Evolutionary conservation across 1,284 basidiomycete species (phyloP).

Genomic region (Irpex sp.): DNA sequence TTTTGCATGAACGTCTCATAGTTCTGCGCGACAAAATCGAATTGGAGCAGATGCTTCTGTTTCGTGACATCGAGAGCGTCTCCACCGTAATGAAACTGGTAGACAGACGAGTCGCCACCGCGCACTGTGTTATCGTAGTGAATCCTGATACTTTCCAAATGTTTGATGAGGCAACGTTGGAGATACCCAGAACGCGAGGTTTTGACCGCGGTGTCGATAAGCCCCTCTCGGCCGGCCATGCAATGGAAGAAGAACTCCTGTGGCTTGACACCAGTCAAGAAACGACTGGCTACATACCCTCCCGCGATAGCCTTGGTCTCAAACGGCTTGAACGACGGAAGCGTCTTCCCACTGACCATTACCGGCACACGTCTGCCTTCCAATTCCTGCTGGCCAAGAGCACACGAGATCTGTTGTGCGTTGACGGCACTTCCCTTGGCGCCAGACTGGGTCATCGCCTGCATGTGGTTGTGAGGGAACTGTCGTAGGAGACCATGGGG

Average conservation of each 20-base stretch:
- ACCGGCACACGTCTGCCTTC: slow-evolving; percentile 98
- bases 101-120: slow-evolving; percentile 88
- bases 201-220: slow-evolving; percentile 99
- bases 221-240: slow-evolving; percentile 98
- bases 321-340: slow-evolving; percentile 96
- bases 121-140: slow-evolving; percentile 99
- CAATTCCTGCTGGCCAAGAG: slow-evolving; percentile 94
- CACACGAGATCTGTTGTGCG: slow-evolving; percentile 95
- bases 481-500: slow-evolving; percentile 86
- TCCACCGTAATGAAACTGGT: slow-evolving; percentile 97
- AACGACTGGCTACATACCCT: slow-evolving; percentile 99
- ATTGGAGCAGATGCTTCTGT: slow-evolving; percentile 87
- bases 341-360: slow-evolving; percentile 98
- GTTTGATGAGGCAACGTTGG: slow-evolving; percentile 98
- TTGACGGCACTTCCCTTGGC: slow-evolving; percentile 99
- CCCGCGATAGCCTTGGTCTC: slow-evolving; percentile 97
- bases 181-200: slow-evolving; percentile 98
- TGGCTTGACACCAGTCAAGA: slow-evolving; percentile 96
- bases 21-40: slow-evolving; percentile 92
- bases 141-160: slow-evolving; percentile 92
- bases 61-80: slow-evolving; percentile 96
- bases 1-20: slow-evolving; percentile 75
- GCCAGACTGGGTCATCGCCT: slow-evolving; percentile 97
- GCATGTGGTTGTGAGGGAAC: slow-evolving; percentile 99
- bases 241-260: slow-evolving; percentile 99